Percentiles rank a stretch among this genome's conserved stretches.
Evolutionary conservation across 164 flowering plant genomes (phyloP).

Genomic region (Aristolochia fimbriata): DNA sequence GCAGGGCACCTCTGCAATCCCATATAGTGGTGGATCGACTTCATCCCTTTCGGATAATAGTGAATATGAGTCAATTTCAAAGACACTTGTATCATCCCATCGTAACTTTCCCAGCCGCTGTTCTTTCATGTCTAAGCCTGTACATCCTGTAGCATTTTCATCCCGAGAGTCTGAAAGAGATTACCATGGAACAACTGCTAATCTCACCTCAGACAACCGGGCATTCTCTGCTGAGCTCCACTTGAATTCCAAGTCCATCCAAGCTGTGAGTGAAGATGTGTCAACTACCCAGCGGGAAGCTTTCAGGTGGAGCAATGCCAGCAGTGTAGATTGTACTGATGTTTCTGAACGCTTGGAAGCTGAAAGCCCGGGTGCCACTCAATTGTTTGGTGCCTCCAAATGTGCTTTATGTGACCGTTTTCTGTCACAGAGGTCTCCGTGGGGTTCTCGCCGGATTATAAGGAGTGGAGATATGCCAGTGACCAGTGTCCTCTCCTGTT

Average conservation of each 20-base stretch:
- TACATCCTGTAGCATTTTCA: slow-evolving; percentile 60
- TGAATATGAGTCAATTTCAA: slow-evolving; percentile 46
- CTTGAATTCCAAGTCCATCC: slow-evolving; percentile 10
- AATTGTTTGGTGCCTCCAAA: slow-evolving; percentile 33
- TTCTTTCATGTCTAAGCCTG: slow-evolving; percentile 73
- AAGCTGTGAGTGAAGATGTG: slow-evolving; percentile 1
- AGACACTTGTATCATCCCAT: slow-evolving; percentile 31
- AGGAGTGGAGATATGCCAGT: slow-evolving; percentile 87
- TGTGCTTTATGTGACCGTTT: slow-evolving; percentile 70
- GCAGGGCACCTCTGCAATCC: slow-evolving; percentile 57
- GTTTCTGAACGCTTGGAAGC: slow-evolving; percentile 47
- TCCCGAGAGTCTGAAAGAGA: slow-evolving; percentile 25
- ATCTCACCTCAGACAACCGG: slow-evolving; percentile 5
- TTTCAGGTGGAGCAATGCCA: slow-evolving; percentile 47
- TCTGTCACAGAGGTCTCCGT: slow-evolving; percentile 80
- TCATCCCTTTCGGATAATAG: slow-evolving; percentile 78
- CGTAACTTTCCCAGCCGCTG: slow-evolving; percentile 47
- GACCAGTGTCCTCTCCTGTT: slow-evolving; percentile 75
- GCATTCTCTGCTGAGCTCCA: slow-evolving; percentile 4
- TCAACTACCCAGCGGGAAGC: slow-evolving; percentile 23
- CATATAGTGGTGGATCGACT: slow-evolving; percentile 43
- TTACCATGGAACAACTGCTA: slow-evolving; percentile 14
- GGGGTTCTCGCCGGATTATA: slow-evolving; percentile 72
- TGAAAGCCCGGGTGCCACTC: slow-evolving; percentile 21
- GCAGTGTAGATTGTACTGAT: slow-evolving; percentile 59